A percentile compares a stretch with the other conserved stretches of the same genome.
These are phyloP conservation scores for Mortierella sp. DNA, from an alignment of 371 early-diverging fungal genomes.

Conservation along the genomic window DNA sequence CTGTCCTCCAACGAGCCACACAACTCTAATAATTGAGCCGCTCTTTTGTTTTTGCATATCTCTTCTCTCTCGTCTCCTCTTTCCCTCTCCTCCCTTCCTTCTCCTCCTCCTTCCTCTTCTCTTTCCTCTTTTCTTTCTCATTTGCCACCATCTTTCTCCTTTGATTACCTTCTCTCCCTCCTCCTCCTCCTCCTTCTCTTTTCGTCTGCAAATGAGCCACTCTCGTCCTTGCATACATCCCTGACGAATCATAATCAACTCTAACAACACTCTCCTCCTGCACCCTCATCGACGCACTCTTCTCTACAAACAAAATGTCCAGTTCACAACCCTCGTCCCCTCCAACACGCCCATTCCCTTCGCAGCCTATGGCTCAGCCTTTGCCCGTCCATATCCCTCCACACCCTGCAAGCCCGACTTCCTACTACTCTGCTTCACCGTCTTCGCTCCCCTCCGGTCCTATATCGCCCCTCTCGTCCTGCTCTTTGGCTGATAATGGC, in stretches of 20 bases:
- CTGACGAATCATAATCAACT: slow-evolving; percentile 10
- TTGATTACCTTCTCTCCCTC: neutral
- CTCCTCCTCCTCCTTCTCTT: too few relatives aligned
- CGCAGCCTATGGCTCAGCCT: slow-evolving; percentile 18
- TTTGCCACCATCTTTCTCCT: neutral
- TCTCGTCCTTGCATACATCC: slow-evolving; percentile 19
- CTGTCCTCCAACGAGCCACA: neutral
- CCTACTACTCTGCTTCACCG: slow-evolving; percentile 32
- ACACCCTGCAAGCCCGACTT: slow-evolving; percentile 24
- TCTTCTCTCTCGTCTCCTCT: neutral
- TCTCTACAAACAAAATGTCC: neutral
- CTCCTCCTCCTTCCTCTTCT: neutral
- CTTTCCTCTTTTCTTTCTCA: neutral
- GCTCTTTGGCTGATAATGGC: slow-evolving; percentile 10
- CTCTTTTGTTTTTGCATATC: neutral
- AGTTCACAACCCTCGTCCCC: slow-evolving; percentile 17
- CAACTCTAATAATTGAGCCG: slow-evolving; percentile 3
- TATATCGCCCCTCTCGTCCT: slow-evolving; percentile 12
- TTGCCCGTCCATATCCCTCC: slow-evolving; percentile 24
- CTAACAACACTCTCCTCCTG: neutral
- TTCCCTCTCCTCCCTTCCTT: neutral
- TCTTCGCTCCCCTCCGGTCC: slow-evolving; percentile 19
- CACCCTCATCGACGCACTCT: neutral
- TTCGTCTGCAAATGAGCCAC: slow-evolving; percentile 32
- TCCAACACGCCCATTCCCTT: slow-evolving; percentile 1